Base-by-base conservation (phyloP, 495 filamentous ascomycete species). In the Thermochaetoides thermophila region DNA sequence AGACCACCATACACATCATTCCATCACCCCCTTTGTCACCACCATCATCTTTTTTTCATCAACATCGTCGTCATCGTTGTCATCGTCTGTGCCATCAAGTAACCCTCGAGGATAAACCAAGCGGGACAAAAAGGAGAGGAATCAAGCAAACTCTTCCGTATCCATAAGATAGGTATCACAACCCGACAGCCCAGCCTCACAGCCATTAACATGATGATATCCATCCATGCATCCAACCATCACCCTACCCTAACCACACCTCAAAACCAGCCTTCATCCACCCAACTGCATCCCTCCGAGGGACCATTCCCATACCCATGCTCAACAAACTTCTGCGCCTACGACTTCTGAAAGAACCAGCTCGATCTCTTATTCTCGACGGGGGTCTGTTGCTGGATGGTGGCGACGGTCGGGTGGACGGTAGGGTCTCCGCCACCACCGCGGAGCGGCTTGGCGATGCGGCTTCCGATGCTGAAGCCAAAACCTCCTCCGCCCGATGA, bases 391-490 rank as follows among this genome's bases (percentile, higher is more conserved):
- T n/a, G n/a, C n/a, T n/a, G n/a, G 23, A 71, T 53, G 35, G 54
- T 69, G 12, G 64, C 53, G 25, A 75, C 60, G 24, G 66, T 61
- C 7, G 68, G 65, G 37, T 66, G 63, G 7, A 62, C 35, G n/a
- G 57, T 56, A 3, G 61, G 50, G 14, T 44, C 53, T 31, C 66
- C 70, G 19, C 89, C 89, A 36, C 87, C 89, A 28, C 89, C 89
- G 38, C 89, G 74, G 14, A 97, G 68, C n/a, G 89, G 89, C 58
- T 97, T 97, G 32, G 87, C 89, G 49, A 97, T 96, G 43, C 87
- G 69, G 39, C 81, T 84, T 24, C 78, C 78, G 50, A 89, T 81
- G 54, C 66, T 83, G 59, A 91, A 85, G 41, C 71, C 73, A 38
- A 69, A 68, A 36, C 67, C 55, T 33, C 69, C 68, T 24, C 21